A percentile compares a stretch with the other conserved stretches of the same genome.
These are phyloP conservation scores for Peribolospora kevripleyi DNA, from an alignment of 768 basidiomycete species.

Conservation along the genomic window DNA sequence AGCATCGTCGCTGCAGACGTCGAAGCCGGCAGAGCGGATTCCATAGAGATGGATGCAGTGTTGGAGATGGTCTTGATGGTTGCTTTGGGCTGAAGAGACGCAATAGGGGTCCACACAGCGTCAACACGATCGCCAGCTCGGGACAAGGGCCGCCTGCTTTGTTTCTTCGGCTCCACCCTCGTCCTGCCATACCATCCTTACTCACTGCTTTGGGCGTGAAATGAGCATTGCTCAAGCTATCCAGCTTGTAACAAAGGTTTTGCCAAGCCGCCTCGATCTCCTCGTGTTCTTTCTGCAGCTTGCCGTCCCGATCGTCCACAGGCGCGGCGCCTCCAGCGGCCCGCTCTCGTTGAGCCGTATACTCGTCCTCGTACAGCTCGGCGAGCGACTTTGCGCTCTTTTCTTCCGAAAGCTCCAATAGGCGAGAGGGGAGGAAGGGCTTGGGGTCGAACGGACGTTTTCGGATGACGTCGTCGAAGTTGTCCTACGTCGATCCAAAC, in stretches of 20 bases:
- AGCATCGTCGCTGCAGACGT: slow-evolving; percentile 53
- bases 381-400: slow-evolving; percentile 74
- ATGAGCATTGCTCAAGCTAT: slow-evolving; percentile 82
- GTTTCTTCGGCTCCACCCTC: too few species aligned
- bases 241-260: slow-evolving; percentile 59
- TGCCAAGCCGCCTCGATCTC: slow-evolving; percentile 69
- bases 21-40: slow-evolving; percentile 70
- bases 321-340: slow-evolving; percentile 28
- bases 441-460: slow-evolving; percentile 50
- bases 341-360: slow-evolving; percentile 26
- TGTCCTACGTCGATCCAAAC: slow-evolving; percentile 19
- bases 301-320: slow-evolving; percentile 62
- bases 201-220: slow-evolving; percentile 79
- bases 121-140: background rate
- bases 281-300: slow-evolving; percentile 63
- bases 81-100: slow-evolving; percentile 46
- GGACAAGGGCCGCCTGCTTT: background rate
- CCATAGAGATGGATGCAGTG: slow-evolving; percentile 51
- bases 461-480: slow-evolving; percentile 83
- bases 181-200: slow-evolving; percentile 3
- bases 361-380: slow-evolving; percentile 89
- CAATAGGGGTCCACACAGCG: too few species aligned
- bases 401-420: slow-evolving; percentile 68
- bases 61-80: slow-evolving; percentile 64
- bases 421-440: slow-evolving; percentile 69